These are phyloP conservation scores for Vanderwaltozyma polyspora DNA, from an alignment of 805 yeast genomes.

Conservation along the genomic window DNA sequence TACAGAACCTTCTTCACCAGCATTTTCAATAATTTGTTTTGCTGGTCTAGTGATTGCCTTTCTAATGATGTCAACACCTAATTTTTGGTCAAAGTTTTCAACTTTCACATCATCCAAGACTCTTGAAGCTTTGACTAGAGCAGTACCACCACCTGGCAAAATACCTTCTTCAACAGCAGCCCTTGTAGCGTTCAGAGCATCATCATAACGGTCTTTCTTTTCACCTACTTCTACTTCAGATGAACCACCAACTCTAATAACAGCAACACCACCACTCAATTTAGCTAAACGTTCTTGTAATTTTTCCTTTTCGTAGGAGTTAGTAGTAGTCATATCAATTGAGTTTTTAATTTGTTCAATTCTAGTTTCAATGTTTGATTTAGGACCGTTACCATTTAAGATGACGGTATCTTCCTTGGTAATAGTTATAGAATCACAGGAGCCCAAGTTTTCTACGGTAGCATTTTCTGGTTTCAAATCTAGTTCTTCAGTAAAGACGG, in stretches of 20 bases:
- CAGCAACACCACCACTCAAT: constrained; percentile 97
- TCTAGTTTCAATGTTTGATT: constrained; percentile 71
- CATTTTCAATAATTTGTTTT: constrained; percentile 86
- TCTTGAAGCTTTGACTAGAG: constrained; percentile 82
- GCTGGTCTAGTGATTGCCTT: constrained; percentile 94
- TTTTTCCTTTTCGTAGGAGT: constrained; percentile 92
- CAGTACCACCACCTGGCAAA: constrained; percentile 99
- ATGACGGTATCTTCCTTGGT: constrained; percentile 94
- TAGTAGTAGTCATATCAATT: constrained; percentile 55
- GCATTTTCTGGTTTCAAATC: constrained; percentile 94
- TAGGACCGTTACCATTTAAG: constrained; percentile 83
- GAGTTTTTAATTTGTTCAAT: constrained; percentile 87
- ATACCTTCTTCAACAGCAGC: constrained; percentile 99
- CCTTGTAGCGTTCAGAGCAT: constrained; percentile 96
- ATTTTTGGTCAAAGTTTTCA: constrained; percentile 88
- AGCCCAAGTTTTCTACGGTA: constrained; percentile 78
- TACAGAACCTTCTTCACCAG: constrained; percentile 96
- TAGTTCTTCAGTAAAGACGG: constrained; percentile 75
- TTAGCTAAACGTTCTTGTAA: constrained; percentile 95
- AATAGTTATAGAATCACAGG: constrained; percentile 82
- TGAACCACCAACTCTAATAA: constrained; percentile 92
- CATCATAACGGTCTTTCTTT: constrained; percentile 98
- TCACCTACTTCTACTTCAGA: constrained; percentile 98
- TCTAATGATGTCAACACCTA: constrained; percentile 89
- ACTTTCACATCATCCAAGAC: constrained; percentile 59